Evolutionary conservation across 495 filamentous ascomycete genomes (phyloP).

Genomic region (Penicillium waksmanii): DNA sequence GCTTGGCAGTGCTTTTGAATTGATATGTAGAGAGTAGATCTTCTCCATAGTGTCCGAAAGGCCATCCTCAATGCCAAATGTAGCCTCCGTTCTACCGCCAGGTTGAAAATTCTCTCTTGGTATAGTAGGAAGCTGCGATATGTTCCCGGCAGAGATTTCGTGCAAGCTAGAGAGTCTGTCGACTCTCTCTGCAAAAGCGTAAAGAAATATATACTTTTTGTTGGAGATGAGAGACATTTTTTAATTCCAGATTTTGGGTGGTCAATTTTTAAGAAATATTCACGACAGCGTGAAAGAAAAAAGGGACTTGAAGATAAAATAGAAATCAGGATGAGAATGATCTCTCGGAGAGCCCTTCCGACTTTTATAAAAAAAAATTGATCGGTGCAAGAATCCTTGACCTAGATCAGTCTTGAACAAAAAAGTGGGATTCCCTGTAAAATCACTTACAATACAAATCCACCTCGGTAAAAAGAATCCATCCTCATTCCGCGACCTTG

Average conservation of each 20-base stretch:
- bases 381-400: not conserved
- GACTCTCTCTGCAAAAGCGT: slow-evolving; percentile 7
- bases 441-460: slow-evolving; percentile 8
- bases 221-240: slow-evolving; percentile 6
- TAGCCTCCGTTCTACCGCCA: not conserved
- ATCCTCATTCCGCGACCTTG: not conserved
- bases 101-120: not conserved
- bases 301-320: not conserved
- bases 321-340: not conserved
- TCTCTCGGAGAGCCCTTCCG: not conserved
- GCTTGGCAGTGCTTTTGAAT: not conserved
- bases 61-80: slow-evolving; percentile 8
- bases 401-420: not conserved
- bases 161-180: slow-evolving; percentile 2
- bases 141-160: not conserved
- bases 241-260: not conserved
- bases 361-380: slow-evolving; percentile 1
- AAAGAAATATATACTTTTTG: slow-evolving; percentile 7
- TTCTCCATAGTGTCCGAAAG: slow-evolving; percentile 6
- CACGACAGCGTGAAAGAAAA: not conserved
- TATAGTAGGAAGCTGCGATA: not conserved
- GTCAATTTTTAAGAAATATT: not conserved
- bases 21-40: slow-evolving; percentile 8
- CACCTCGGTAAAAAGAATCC: slow-evolving; percentile 5
- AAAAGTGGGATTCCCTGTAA: slow-evolving; percentile 7